These are phyloP conservation scores for Teratosphaeria destructans DNA, from an alignment of 2,329 filamentous ascomycete genomes.

Conservation along the genomic window DNA sequence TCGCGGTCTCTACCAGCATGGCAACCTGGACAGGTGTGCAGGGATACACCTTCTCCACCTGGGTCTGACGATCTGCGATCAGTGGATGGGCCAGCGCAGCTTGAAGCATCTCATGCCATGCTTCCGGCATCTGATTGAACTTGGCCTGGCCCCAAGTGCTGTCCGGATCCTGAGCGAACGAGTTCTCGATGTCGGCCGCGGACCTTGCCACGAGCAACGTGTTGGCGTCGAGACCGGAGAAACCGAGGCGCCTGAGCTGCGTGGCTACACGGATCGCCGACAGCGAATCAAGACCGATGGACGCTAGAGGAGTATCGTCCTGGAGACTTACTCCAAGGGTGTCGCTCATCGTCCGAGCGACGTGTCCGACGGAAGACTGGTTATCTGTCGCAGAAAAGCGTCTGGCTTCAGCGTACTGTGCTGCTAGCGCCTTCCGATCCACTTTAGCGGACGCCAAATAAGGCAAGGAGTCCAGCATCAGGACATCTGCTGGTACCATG, in stretches of 20 bases:
- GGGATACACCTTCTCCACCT: constrained; percentile 35
- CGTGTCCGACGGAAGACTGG: background rate
- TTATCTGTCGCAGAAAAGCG: background rate
- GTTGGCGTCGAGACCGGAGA: constrained; percentile 43
- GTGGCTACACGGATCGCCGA: constrained; percentile 55
- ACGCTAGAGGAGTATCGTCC: background rate
- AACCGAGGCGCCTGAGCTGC: constrained; percentile 46
- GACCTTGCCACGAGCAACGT: constrained; percentile 51
- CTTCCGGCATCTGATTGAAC: background rate
- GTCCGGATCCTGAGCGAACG: background rate
- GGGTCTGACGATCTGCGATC: background rate
- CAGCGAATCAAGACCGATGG: constrained; percentile 56
- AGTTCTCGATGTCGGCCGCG: constrained; percentile 22
- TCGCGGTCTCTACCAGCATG: constrained; percentile 67
- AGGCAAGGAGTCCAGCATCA: constrained; percentile 56
- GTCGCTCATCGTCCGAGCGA: background rate
- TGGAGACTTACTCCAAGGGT: background rate
- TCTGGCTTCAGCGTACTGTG: constrained; percentile 39
- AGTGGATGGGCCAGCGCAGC: background rate
- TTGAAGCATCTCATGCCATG: background rate
- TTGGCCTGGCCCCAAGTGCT: background rate
- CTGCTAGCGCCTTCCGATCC: constrained; percentile 55
- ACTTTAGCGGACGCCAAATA: constrained; percentile 75
- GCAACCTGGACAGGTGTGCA: constrained; percentile 68
- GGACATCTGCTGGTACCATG: constrained; percentile 71